Evolutionary conservation across 2,329 filamentous ascomycete species (phyloP).

Genomic region (Huntiella moniliformis): DNA sequence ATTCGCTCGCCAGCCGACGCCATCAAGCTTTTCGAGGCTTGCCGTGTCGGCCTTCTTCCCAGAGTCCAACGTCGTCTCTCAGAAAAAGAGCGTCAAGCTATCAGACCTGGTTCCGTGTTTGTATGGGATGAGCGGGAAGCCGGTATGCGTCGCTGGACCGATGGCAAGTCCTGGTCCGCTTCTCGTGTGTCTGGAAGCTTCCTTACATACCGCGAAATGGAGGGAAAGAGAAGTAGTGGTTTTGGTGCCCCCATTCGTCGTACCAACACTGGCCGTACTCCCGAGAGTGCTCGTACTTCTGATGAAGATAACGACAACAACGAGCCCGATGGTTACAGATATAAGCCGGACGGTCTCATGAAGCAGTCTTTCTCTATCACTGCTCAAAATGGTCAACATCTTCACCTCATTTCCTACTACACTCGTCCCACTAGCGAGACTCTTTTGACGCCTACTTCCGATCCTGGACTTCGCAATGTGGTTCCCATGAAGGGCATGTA

Average conservation of each 20-base stretch:
- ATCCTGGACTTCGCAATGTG: constrained; percentile 64
- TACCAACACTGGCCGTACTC: constrained; percentile 49
- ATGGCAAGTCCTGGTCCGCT: constrained; percentile 97
- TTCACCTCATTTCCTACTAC: constrained; percentile 96
- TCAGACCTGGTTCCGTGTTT: constrained; percentile 91
- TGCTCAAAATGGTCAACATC: constrained; percentile 68
- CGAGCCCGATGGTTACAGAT: constrained; percentile 78
- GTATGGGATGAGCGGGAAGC: constrained; percentile 99
- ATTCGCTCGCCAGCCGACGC: constrained; percentile 92
- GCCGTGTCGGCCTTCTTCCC: constrained; percentile 70
- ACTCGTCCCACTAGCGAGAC: constrained; percentile 55
- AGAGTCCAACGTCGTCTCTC: constrained; percentile 83
- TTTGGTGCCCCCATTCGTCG: constrained; percentile 34
- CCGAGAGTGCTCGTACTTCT: constrained; percentile 61
- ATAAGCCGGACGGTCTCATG: constrained; percentile 94
- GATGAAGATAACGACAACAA: constrained; percentile 73
- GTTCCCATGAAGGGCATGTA: constrained; percentile 88
- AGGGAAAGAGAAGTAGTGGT: constrained; percentile 78
- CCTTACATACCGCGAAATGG: constrained; percentile 94
- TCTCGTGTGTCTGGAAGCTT: constrained; percentile 96
- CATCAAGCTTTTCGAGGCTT: constrained; percentile 97
- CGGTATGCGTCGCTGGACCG: constrained; percentile 95
- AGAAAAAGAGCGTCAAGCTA: constrained; percentile 91
- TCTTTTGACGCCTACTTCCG: constrained; percentile 63
- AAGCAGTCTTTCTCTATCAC: constrained; percentile 99